Conservation (phyloP, 2,329 filamentous ascomycete species). For the Botrytis squamosa region DNA sequence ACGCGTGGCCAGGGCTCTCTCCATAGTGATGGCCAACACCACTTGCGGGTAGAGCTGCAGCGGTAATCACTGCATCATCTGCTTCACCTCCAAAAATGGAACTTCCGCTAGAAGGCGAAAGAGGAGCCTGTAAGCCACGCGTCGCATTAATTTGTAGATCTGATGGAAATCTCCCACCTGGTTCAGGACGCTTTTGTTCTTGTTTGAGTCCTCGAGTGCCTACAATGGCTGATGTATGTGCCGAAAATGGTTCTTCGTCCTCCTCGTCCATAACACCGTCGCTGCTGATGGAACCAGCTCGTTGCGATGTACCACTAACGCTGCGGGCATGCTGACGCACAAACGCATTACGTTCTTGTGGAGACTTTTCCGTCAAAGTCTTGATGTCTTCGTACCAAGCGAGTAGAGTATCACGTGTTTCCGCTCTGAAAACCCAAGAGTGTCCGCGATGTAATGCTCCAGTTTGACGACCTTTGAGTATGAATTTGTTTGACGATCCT, state of each 20-base stretch:
- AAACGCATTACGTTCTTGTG: conserved; percentile 84
- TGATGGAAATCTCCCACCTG: conserved; percentile 96
- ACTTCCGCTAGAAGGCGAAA: conserved; percentile 79
- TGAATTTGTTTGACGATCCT: conserved; percentile 93
- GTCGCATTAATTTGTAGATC: conserved; percentile 79
- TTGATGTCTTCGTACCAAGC: conserved; percentile 93
- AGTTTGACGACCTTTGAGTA: conserved; percentile 93
- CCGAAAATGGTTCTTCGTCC: conserved; percentile 62
- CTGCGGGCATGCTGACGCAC: conserved; percentile 79
- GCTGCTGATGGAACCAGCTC: conserved; percentile 65
- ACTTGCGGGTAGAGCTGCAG: conserved; percentile 44
- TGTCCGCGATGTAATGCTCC: conserved; percentile 84
- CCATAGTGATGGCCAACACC: conserved; percentile 33
- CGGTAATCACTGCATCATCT: conserved; percentile 58
- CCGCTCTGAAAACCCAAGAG: conserved; percentile 70
- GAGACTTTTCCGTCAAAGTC: conserved; percentile 80
- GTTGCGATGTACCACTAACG: conserved; percentile 62
- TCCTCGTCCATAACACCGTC: conserved; percentile 77
- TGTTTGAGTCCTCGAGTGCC: conserved; percentile 48
- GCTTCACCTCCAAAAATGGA: conserved; percentile 52
- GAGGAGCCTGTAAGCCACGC: conserved; percentile 76
- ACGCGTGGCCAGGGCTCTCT: conserved; percentile 41
- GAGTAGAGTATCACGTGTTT: conserved; percentile 89
- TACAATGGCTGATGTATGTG: conserved; percentile 53
- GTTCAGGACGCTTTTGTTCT: conserved; percentile 70